A percentile compares a stretch with the other conserved stretches of the same genome.
Conservation (phyloP, 805 yeast species). For the Zygotorulaspora florentina region DNA sequence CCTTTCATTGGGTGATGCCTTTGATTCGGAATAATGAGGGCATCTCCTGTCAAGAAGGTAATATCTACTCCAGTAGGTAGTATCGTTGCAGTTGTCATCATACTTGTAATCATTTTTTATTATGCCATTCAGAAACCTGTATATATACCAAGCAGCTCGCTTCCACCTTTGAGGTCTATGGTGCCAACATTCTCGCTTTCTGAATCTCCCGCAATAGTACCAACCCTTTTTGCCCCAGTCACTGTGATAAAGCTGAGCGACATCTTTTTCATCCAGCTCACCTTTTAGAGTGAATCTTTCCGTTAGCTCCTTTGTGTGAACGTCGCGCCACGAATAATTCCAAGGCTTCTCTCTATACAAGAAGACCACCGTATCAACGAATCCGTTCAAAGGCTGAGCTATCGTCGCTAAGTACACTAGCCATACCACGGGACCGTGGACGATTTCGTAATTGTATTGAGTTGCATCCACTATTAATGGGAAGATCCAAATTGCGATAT, state of each 20-base stretch:
- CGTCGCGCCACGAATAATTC: slow-evolving; percentile 42
- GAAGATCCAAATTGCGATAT: slow-evolving; percentile 73
- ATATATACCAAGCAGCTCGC: slow-evolving; percentile 24
- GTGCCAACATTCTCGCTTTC: slow-evolving; percentile 28
- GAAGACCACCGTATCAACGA: slow-evolving; percentile 73
- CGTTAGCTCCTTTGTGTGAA: slow-evolving; percentile 22
- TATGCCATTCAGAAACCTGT: slow-evolving; percentile 20
- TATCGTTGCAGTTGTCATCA: slow-evolving; percentile 28
- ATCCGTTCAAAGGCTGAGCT: slow-evolving; percentile 76
- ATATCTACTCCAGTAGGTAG: slow-evolving; percentile 22
- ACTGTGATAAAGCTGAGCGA: slow-evolving; percentile 21
- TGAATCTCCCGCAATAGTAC: slow-evolving; percentile 31
- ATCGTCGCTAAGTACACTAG: slow-evolving; percentile 64
- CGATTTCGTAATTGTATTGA: slow-evolving; percentile 45
- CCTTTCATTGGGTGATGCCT: slow-evolving; percentile 7
- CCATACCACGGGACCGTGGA: slow-evolving; percentile 56
- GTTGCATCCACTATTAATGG: slow-evolving; percentile 68
- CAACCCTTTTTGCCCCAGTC: slow-evolving; percentile 31
- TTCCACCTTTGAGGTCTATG: slow-evolving; percentile 25
- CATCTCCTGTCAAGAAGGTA: slow-evolving; percentile 9
- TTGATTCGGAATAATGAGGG: neutral
- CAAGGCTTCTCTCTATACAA: slow-evolving; percentile 77
- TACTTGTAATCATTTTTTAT: slow-evolving; percentile 14
- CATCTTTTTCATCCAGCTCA: slow-evolving; percentile 26
- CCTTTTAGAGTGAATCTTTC: slow-evolving; percentile 25